phyloP scores from a whole-genome alignment of 768 basidiomycete species.

The Termitomyces heimii region DNA sequence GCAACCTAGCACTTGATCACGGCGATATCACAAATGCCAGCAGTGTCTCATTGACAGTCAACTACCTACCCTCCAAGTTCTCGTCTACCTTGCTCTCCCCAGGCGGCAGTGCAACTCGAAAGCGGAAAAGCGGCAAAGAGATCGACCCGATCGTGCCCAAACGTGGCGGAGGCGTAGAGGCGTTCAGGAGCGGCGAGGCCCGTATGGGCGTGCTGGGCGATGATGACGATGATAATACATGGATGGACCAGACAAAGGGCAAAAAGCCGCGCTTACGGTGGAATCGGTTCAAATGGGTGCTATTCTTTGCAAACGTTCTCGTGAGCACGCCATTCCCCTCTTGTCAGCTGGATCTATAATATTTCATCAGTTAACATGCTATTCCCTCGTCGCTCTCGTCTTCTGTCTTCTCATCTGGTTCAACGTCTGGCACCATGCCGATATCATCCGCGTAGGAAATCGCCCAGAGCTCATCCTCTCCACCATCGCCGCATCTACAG shows the following conservation, averaged over 20 bases:
- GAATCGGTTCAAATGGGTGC: conserved; percentile 82
- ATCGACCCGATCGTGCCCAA: conserved; percentile 40
- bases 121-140: conserved; percentile 16
- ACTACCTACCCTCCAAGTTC: conserved; percentile 66
- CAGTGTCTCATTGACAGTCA: conserved; percentile 30
- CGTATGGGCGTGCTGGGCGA: conserved; percentile 37
- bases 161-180: conserved; percentile 57
- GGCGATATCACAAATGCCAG: conserved; percentile 9
- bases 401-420: conserved; percentile 73
- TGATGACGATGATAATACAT: conserved; percentile 38
- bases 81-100: conserved; percentile 34
- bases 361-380: conserved; percentile 36
- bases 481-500: conserved; percentile 56
- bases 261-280: conserved; percentile 48
- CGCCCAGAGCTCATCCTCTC: conserved; percentile 61
- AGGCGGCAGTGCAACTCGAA: conserved; percentile 20
- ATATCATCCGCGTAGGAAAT: conserved; percentile 68
- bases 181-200: conserved; percentile 35
- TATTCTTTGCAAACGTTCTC: conserved; percentile 63
- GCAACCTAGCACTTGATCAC: conserved; percentile 5
- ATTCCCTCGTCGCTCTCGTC: conserved; percentile 56
- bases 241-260: conserved; percentile 22
- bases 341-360: background rate
- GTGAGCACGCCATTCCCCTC: conserved; percentile 17
- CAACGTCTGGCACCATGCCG: conserved; percentile 62